Evolutionary conservation across 2,329 filamentous ascomycete species (phyloP).

Genomic region (Tolypocladium endophyticum): DNA sequence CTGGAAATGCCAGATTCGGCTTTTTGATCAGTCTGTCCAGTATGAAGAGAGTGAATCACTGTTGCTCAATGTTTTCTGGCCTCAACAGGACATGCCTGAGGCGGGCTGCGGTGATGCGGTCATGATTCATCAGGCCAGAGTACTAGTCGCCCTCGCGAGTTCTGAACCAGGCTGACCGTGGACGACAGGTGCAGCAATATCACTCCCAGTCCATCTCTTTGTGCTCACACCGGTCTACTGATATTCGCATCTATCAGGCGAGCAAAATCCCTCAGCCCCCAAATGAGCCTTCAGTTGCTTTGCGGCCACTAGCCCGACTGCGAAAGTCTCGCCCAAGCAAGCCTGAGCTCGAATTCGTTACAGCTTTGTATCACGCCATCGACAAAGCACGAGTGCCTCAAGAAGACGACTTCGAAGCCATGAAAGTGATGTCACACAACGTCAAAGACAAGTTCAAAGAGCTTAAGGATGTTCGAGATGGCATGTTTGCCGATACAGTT

Average conservation of each 20-base stretch:
- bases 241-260: constrained; percentile 32
- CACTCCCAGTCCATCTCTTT: constrained; percentile 25
- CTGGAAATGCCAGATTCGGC: constrained; percentile 47
- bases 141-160: constrained; percentile 16
- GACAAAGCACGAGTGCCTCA: constrained; percentile 33
- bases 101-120: constrained; percentile 29
- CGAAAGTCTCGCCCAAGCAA: constrained; percentile 11
- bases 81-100: constrained; percentile 35
- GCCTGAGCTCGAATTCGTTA: constrained; percentile 32
- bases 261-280: constrained; percentile 22
- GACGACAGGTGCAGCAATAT: constrained; percentile 29
- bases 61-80: constrained; percentile 51
- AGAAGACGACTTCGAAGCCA: constrained; percentile 29
- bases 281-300: constrained; percentile 20
- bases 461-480: constrained; percentile 50
- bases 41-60: constrained; percentile 25
- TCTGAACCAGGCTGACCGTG: not conserved
- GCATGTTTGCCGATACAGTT: constrained; percentile 56
- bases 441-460: constrained; percentile 48
- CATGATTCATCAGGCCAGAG: constrained; percentile 43
- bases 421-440: constrained; percentile 27
- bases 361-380: constrained; percentile 33
- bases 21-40: constrained; percentile 49
- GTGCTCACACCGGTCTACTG: constrained; percentile 29
- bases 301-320: constrained; percentile 8